A percentile compares a stretch with the other conserved stretches of the same genome.
Conservation (phyloP, 257 asterid species). For the Solanum rostratum region DNA sequence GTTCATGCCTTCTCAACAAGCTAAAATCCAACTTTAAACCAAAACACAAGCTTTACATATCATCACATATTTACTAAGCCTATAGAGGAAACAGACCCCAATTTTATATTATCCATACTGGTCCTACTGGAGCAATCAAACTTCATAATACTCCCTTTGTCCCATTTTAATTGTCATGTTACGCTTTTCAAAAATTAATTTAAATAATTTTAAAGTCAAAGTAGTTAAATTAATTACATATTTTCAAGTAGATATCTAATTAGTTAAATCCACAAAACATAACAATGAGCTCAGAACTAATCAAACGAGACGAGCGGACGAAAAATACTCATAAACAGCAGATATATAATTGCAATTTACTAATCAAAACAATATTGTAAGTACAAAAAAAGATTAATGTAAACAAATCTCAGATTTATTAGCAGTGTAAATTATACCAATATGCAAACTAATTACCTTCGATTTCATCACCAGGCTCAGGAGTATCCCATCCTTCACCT, state of each 20-base stretch:
- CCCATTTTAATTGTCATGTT: no score
- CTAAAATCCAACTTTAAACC: not conserved
- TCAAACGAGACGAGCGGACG: not conserved
- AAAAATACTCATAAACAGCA: not conserved
- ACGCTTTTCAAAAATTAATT: not conserved
- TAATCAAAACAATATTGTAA: not conserved
- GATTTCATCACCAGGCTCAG: slow-evolving; percentile 55
- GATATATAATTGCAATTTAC: not conserved
- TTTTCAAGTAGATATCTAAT: no score
- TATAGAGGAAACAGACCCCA: not conserved
- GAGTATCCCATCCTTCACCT: slow-evolving; percentile 66
- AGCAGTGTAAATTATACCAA: not conserved
- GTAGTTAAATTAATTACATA: not conserved
- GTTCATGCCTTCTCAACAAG: not conserved
- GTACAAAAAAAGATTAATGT: not conserved
- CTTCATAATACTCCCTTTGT: not conserved
- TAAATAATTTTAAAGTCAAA: not conserved
- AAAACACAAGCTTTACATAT: not conserved
- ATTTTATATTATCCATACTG: not conserved
- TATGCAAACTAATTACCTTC: slow-evolving; percentile 20
- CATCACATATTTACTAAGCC: not conserved
- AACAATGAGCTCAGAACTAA: not conserved
- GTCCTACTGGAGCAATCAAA: not conserved
- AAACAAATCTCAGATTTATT: not conserved
- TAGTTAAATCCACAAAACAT: not conserved